Evolutionary conservation across 225 moss, liverwort and hornwort species (phyloP), one percentile per base, ranked within the genome.

Genomic region (Asterella californica): DNA sequence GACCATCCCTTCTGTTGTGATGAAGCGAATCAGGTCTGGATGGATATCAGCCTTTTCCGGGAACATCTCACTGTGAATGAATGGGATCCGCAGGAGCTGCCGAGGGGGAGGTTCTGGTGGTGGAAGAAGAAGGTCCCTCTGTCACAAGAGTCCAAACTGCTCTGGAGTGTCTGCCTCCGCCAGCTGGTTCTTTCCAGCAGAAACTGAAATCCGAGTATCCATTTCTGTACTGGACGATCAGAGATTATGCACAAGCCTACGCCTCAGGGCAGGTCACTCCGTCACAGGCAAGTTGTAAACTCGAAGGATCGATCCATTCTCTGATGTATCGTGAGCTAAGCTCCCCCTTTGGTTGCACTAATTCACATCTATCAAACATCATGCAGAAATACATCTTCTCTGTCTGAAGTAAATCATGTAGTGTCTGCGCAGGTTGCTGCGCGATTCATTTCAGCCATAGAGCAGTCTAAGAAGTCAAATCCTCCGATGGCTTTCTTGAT

Each of bases 221-320:
- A 42, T 93, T 90, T 81, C 77, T 88, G 19, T 95, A 99, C 74
- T 99, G 99, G 95, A 92, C 85, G 53, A 90, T 93, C 75, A 87
- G 89, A 60, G 97, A 99, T 81, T 99, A 95, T 85, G 87, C 88
- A 72, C 86, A 93, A 79, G 97, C 97, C 55, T 99, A 92, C 73
- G 84, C 84, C 27, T 85, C 84, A 53, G 92, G 93, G 60, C 91
- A 85, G 69, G 79, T 86, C 55, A 92, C 94, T 74, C 97, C 97
- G 78, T 90, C 90, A 75, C 92, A 99, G 88, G 96, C 85, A 88
- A 82, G 74, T 59, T 18, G 33, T 55, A 15, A 55, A 36, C 37
- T 37, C 1, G 7, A 59, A 36, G 9, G 25, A 11, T 71, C 46
- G 47, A 11, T 46, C 10, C 9, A 36, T 14, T 54, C 19, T 52